A percentile compares a stretch with the other conserved stretches of the same genome.
phyloP scores from a whole-genome alignment of 78 protist species.

The Dictyostelium purpureum region DNA sequence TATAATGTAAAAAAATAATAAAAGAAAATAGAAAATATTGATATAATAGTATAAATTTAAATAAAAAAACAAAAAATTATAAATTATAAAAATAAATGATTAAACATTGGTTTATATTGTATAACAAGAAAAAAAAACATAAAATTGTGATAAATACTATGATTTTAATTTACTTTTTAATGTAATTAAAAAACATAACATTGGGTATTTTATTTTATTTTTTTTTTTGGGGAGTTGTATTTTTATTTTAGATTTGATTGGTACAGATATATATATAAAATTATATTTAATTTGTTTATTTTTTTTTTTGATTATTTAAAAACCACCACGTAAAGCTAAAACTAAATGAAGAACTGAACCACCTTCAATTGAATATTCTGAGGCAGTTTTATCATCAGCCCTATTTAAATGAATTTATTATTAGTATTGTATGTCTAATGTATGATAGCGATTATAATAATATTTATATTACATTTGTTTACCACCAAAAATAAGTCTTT shows the following conservation, averaged over 20 bases:
- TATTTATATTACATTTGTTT: constrained; percentile 78
- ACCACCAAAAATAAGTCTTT: constrained; percentile 91
- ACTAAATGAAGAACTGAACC: constrained; percentile 93
- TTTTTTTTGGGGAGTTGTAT: neutral
- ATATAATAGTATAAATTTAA: neutral
- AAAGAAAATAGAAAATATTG: neutral
- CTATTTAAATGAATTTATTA: constrained; percentile 18
- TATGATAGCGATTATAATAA: neutral
- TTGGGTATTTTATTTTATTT: neutral
- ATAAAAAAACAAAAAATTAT: neutral
- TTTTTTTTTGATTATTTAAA: constrained; percentile 4
- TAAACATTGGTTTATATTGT: neutral
- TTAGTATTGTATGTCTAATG: neutral
- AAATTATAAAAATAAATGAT: neutral
- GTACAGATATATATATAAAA: no score
- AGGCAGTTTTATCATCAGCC: constrained; percentile 89
- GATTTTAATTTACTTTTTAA: neutral
- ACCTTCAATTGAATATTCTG: constrained; percentile 87
- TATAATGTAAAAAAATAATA: neutral
- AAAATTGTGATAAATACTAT: neutral
- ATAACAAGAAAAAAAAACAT: neutral
- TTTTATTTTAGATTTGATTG: no score
- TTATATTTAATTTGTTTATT: no score
- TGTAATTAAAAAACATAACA: neutral
- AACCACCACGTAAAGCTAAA: constrained; percentile 88